Evolutionary conservation across 306 rosid species (phyloP), one percentile per base, ranked within the genome.

Genomic region (Vigna radiata): DNA sequence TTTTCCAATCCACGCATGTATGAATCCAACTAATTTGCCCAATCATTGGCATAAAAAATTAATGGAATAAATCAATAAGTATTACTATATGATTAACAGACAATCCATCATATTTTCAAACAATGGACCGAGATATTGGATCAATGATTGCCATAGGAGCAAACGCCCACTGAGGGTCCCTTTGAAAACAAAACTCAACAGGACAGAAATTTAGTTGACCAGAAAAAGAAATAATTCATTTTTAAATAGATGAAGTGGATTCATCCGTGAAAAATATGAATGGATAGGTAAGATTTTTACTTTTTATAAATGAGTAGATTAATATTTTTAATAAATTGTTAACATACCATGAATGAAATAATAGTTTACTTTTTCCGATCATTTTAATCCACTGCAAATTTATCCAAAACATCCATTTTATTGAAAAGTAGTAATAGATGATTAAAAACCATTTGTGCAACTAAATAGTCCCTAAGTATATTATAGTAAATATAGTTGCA

Each of bases 331-430:
- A 19, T 21, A 56, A 2, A 23, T 59, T 59, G 5, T 11, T 56
- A 21, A 10, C 63, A 56, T 1, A 56, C 2, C 16, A 56, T 56
- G 23, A 9, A 56, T 10, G 8, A 15, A 56, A n/a, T 23, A 55
- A 56, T 56, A 36, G 37, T 56, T 56, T 23, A 23, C 12, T 56
- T 59, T 13, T 59, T 56, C 63, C 18, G 2, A 27, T 23, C 65
- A 59, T 59, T 21, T 59, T 27, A 27, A 29, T 59, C 18, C 19
- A 59, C 18, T 4, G 1, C 65, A 59, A 27, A 13, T 59, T 27
- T 27, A 59, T 29, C 66, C 66, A 29, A 59, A 59, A 2, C 66
- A 15, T 27, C 41, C 66, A 59, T 59, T 59, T 59, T 29, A 59
- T 55, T 31, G 29, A 25, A 21, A 46, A 56, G 25, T 56, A 67